Conservation (phyloP, 2,329 filamentous ascomycete genomes). For the Aspergillus felis region DNA sequence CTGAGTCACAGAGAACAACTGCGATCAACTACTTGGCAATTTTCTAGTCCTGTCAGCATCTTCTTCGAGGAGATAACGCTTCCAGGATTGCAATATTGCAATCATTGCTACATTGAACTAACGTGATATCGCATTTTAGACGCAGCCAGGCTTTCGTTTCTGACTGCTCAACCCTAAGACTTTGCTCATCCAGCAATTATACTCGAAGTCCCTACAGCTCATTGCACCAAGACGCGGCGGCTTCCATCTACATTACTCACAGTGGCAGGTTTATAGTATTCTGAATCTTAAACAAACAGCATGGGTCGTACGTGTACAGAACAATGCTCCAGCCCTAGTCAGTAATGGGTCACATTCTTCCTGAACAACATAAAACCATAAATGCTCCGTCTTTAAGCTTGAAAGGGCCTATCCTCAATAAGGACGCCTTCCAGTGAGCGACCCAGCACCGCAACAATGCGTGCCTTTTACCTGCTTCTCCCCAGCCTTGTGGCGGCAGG, state of each 20-base stretch:
- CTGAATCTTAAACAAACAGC: neutral
- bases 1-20: neutral
- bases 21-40: neutral
- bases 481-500: slow-evolving; percentile 1
- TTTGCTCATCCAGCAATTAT: neutral
- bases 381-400: neutral
- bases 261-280: neutral
- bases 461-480: neutral
- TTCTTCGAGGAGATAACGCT: no score
- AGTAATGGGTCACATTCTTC: neutral
- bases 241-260: neutral
- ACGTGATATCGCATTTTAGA: neutral
- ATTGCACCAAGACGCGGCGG: neutral
- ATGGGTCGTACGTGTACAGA: neutral
- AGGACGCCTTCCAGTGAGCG: neutral
- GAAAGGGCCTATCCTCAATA: neutral
- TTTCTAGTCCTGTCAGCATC: no score
- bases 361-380: neutral
- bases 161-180: neutral
- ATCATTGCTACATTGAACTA: neutral
- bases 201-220: neutral
- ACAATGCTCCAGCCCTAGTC: neutral
- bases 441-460: neutral
- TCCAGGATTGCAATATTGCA: no score
- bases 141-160: neutral